These are phyloP conservation scores for Furcasterigmium sp. DNA, from an alignment of 2,329 filamentous ascomycete genomes.

Conservation along the genomic window DNA sequence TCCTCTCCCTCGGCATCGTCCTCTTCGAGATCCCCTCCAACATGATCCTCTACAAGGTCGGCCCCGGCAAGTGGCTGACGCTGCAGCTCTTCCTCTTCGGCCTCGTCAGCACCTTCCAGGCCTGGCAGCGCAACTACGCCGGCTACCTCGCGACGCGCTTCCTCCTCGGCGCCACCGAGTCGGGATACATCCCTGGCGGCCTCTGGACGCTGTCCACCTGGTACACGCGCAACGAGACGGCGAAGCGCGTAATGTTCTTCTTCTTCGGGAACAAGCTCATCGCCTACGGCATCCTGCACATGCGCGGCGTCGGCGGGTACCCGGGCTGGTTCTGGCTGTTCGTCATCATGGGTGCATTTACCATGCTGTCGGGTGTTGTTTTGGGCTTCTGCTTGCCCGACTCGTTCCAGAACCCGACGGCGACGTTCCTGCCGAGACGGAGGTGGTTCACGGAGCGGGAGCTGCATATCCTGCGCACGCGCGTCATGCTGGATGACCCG, in stretches of 20 bases:
- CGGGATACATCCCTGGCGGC: constrained; percentile 39
- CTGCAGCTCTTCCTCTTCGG: constrained; percentile 49
- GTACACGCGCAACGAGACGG: constrained; percentile 15
- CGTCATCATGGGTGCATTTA: constrained; percentile 26
- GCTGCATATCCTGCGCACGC: constrained; percentile 22
- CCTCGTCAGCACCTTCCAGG: constrained; percentile 33
- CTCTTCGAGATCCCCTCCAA: constrained; percentile 42
- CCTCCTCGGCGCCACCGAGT: constrained; percentile 18
- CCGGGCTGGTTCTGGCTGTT: constrained; percentile 29
- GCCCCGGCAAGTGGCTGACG: constrained; percentile 40
- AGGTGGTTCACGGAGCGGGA: constrained; percentile 27
- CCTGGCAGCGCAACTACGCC: constrained; percentile 29
- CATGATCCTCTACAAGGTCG: constrained; percentile 37
- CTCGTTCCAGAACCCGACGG: constrained; percentile 23
- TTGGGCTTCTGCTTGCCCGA: constrained; percentile 1
- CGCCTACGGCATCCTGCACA: constrained; percentile 25
- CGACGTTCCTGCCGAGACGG: constrained; percentile 21
- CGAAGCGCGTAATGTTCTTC: constrained; percentile 45
- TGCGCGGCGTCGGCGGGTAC: constrained; percentile 20
- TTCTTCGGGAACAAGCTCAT: constrained; percentile 47
- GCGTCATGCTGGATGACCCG: constrained; percentile 27
- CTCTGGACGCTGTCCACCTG: constrained; percentile 40
- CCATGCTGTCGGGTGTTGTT: background rate
- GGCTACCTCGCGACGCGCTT: constrained; percentile 23
- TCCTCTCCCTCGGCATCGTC: constrained; percentile 43